Conservation (phyloP, 805 yeast species). For the Teunomyces panamensis region DNA sequence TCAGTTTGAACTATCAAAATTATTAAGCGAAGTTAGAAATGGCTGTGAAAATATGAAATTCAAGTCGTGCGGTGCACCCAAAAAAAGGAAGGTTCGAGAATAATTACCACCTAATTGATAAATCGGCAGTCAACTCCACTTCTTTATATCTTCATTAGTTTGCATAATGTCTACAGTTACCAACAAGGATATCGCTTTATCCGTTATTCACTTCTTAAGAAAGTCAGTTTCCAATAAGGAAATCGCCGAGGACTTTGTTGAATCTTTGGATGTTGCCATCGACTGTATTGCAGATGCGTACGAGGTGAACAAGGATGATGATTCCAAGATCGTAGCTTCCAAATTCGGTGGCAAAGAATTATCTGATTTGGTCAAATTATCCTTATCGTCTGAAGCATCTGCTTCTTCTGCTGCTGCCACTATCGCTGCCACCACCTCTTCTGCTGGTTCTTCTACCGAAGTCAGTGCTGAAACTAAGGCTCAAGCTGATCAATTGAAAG, state of each 20-base stretch:
- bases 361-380: conserved; percentile 38
- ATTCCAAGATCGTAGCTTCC: conserved; percentile 17
- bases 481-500: conserved; percentile 80
- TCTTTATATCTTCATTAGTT: neutral
- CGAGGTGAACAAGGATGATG: conserved; percentile 55
- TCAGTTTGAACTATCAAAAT: conserved; percentile 3
- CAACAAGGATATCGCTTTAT: conserved; percentile 66
- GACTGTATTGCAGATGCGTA: conserved; percentile 91
- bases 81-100: conserved; percentile 4
- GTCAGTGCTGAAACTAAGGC: conserved; percentile 55
- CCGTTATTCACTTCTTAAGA: conserved; percentile 71
- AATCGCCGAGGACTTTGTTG: conserved; percentile 74
- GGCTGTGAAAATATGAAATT: neutral
- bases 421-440: conserved; percentile 18
- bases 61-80: neutral
- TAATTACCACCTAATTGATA: neutral
- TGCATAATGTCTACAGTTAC: conserved; percentile 21
- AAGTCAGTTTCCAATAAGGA: conserved; percentile 56
- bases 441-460: conserved; percentile 22
- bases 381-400: neutral
- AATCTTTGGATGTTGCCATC: conserved; percentile 89
- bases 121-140: too few species aligned
- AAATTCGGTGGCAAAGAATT: conserved; percentile 50
- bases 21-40: neutral
- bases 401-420: conserved; percentile 15